Percentiles rank a stretch among this genome's conserved stretches.
These are phyloP conservation scores for Voacanga thouarsii DNA, from an alignment of 257 asterid species.

Conservation along the genomic window DNA sequence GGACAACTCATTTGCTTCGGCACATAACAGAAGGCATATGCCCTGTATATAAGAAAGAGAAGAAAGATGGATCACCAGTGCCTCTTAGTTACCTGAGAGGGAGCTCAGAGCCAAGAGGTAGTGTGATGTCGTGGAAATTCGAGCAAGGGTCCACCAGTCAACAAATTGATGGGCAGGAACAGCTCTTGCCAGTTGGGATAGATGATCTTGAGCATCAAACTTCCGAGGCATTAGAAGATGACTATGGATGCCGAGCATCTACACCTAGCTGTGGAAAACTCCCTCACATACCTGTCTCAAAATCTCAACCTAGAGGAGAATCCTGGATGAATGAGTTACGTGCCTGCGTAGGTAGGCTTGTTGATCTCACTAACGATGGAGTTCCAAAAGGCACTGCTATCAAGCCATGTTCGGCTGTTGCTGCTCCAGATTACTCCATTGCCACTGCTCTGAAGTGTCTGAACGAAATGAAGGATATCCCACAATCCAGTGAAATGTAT, in stretches of 20 bases:
- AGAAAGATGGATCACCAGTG: slow-evolving; percentile 32
- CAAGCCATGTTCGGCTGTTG: slow-evolving; percentile 12
- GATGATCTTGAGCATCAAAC: slow-evolving; percentile 34
- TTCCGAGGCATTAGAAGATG: slow-evolving; percentile 27
- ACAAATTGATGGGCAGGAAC: slow-evolving; percentile 45
- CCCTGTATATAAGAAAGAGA: slow-evolving; percentile 53
- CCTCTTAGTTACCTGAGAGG: slow-evolving; percentile 34
- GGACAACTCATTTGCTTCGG: slow-evolving; percentile 89
- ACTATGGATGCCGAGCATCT: slow-evolving; percentile 35
- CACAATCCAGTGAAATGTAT: slow-evolving; percentile 82
- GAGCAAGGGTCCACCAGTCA: slow-evolving; percentile 50
- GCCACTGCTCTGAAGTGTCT: slow-evolving; percentile 60
- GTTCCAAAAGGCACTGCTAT: slow-evolving; percentile 30
- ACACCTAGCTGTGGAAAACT: slow-evolving; percentile 33
- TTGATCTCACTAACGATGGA: slow-evolving; percentile 51
- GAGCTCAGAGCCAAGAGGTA: slow-evolving; percentile 31
- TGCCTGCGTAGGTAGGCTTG: slow-evolving; percentile 63
- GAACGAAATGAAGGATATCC: slow-evolving; percentile 81
- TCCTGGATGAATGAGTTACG: slow-evolving; percentile 65
- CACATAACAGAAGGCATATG: slow-evolving; percentile 78
- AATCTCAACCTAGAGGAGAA: slow-evolving; percentile 48
- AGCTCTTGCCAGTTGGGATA: slow-evolving; percentile 34
- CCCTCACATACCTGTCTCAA: slow-evolving; percentile 35
- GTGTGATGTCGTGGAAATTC: slow-evolving; percentile 46
- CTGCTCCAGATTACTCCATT: slow-evolving; percentile 63